Evolutionary conservation across 306 rosid genomes (phyloP).

Genomic region (Nissolia schottii): DNA sequence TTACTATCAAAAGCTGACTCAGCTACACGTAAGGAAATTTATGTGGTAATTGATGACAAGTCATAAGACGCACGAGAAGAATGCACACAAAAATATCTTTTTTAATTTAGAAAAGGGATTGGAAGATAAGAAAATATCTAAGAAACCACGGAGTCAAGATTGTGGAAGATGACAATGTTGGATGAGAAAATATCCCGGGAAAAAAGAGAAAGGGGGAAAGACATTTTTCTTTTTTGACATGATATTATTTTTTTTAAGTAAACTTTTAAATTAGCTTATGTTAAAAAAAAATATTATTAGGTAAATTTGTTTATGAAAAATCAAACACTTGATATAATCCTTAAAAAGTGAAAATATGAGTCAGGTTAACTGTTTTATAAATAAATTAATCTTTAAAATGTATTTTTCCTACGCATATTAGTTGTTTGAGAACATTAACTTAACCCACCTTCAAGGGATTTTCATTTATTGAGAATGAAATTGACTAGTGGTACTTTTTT

Average conservation of each 20-base stretch:
- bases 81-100: neutral
- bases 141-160: neutral
- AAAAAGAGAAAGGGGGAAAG: neutral
- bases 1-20: neutral
- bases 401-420: too few relatives aligned
- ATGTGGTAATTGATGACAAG: neutral
- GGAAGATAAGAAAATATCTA: neutral
- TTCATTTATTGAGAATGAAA: too few relatives aligned
- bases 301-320: too few relatives aligned
- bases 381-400: too few relatives aligned
- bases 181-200: neutral
- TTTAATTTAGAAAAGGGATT: neutral
- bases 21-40: slow-evolving; percentile 13
- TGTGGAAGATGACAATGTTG: neutral
- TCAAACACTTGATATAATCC: too few relatives aligned
- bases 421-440: too few relatives aligned
- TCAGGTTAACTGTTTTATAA: too few relatives aligned
- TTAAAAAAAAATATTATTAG: too few relatives aligned
- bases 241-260: neutral
- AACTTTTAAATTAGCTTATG: too few relatives aligned
- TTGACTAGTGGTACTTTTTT: too few relatives aligned
- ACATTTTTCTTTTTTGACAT: neutral
- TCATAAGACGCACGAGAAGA: neutral
- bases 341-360: too few relatives aligned
- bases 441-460: too few relatives aligned